Base-by-base conservation (phyloP, 768 basidiomycete species). In the Auricularia sp. region DNA sequence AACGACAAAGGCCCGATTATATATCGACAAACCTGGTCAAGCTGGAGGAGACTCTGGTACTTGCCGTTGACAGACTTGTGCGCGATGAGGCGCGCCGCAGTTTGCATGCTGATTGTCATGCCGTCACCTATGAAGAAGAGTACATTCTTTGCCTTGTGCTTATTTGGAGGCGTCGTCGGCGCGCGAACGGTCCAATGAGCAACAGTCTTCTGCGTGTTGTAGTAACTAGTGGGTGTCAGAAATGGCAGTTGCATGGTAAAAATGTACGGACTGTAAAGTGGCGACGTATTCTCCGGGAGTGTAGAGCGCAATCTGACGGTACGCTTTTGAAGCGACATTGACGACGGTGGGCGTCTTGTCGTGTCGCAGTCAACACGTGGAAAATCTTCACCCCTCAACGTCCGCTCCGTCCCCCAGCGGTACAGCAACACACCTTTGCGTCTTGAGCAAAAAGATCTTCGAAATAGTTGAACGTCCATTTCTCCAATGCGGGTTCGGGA, bases 11-110 rank as follows among this genome's bases (percentile, higher is more conserved):
- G 18, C 7, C n/a, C n/a, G 53, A n/a, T n/a, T 18, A 67, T 68
- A 18, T 29, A 29, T 29, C 29, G 29, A 29, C 67, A 66, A 3
- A 66, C 64, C 58, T 70, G 66, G 64, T 74, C 73, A 51, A 74
- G 21, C 65, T 65, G 64, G 33, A 74, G 61, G 53, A 39, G 64
- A 34, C 64, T 65, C 62, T 75, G 70, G 70, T 76, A 77, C 59
- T 72, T 71, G 34, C 76, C 75, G 66, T 74, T 76, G 70, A 77
- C 70, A 10, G 68, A 70, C 70, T 77, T 77, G 72, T 77, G 77
- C 1, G 71, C 76, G 14, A 77, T 65, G 44, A 77, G 65, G 11
- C 77, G 69, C 8, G 77, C 77, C 36, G 77, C 77, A 10, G 74
- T 72, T 60, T 74, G 67, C 72, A 72, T 72, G 11, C 66, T 66